Evolutionary conservation across 1,284 basidiomycete species (phyloP).

Genomic region (Ustilago crameri): DNA sequence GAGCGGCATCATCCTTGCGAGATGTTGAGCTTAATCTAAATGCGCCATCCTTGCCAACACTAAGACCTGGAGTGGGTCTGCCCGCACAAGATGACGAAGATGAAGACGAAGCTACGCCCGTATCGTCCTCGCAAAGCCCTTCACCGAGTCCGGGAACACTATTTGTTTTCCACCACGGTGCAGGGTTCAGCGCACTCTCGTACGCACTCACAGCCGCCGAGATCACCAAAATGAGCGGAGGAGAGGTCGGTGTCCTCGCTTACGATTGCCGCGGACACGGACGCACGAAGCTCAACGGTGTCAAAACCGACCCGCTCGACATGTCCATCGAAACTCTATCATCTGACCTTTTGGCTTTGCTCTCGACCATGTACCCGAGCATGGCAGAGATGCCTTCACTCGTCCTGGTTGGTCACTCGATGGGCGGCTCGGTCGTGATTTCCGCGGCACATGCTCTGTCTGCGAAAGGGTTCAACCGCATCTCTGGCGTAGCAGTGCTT

Average conservation of each 20-base stretch:
- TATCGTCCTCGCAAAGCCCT: not conserved
- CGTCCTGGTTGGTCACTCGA: conserved; percentile 68
- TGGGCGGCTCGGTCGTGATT: conserved; percentile 66
- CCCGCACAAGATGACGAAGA: conserved; percentile 50
- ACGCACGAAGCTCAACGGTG: conserved; percentile 13
- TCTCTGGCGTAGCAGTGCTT: conserved; percentile 86
- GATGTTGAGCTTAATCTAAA: conserved; percentile 14
- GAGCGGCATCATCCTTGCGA: conserved; percentile 7
- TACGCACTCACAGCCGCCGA: conserved; percentile 89
- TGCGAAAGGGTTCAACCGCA: conserved; percentile 41
- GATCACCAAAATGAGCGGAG: conserved; percentile 74
- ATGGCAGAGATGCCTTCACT: conserved; percentile 48
- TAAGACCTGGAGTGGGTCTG: conserved; percentile 54
- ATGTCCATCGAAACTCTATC: conserved; percentile 59
- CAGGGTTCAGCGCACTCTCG: conserved; percentile 86
- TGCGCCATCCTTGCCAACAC: conserved; percentile 17
- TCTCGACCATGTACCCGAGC: conserved; percentile 49
- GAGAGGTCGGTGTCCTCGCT: conserved; percentile 84
- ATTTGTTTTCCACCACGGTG: conserved; percentile 92
- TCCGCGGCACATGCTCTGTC: conserved; percentile 52
- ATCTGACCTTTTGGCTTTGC: conserved; percentile 40
- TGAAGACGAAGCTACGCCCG: conserved; percentile 67
- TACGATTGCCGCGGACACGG: conserved; percentile 91
- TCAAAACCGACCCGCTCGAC: conserved; percentile 30
- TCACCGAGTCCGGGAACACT: conserved; percentile 73